Percentiles rank a stretch among this genome's conserved stretches.
These are phyloP conservation scores for Vishniacozyma victoriae DNA, from an alignment of 768 basidiomycete species.

Conservation along the genomic window DNA sequence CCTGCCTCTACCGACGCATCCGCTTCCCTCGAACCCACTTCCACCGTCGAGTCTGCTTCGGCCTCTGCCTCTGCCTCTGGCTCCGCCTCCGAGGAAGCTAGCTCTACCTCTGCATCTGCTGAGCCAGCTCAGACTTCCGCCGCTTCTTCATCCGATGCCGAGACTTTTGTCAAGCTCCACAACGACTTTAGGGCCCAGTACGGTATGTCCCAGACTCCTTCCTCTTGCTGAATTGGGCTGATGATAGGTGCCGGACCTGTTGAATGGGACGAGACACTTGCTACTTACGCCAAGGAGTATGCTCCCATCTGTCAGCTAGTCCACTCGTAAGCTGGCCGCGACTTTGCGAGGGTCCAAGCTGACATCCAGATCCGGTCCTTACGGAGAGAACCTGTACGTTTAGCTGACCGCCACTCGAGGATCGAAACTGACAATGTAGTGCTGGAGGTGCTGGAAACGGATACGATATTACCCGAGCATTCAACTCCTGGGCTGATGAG, in stretches of 20 bases:
- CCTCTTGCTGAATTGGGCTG: not conserved
- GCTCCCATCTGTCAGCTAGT: conserved; percentile 62
- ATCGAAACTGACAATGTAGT: too few relatives aligned
- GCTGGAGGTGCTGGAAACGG: conserved; percentile 24
- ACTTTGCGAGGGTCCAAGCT: too few relatives aligned
- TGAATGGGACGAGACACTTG: conserved; percentile 60
- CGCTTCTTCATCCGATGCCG: conserved; percentile 4
- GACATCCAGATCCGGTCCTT: conserved; percentile 22
- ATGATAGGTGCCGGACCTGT: conserved; percentile 55
- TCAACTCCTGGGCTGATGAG: conserved; percentile 32
- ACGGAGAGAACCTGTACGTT: conserved; percentile 44
- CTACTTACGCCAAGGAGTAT: conserved; percentile 64
- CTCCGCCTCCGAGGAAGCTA: not conserved
- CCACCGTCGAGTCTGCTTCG: too few relatives aligned
- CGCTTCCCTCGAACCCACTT: too few relatives aligned
- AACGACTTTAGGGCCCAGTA: conserved; percentile 33
- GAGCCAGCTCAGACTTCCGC: not conserved
- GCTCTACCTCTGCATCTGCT: not conserved
- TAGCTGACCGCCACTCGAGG: too few relatives aligned
- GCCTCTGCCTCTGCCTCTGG: not conserved
- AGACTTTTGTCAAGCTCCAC: conserved; percentile 22
- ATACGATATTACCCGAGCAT: conserved; percentile 14
- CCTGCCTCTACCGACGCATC: too few relatives aligned
- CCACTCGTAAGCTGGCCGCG: conserved; percentile 48
- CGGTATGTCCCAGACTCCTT: conserved; percentile 10